These are phyloP conservation scores for Cryptococcus wingfieldii DNA, from an alignment of 1,284 basidiomycete genomes.

Conservation along the genomic window DNA sequence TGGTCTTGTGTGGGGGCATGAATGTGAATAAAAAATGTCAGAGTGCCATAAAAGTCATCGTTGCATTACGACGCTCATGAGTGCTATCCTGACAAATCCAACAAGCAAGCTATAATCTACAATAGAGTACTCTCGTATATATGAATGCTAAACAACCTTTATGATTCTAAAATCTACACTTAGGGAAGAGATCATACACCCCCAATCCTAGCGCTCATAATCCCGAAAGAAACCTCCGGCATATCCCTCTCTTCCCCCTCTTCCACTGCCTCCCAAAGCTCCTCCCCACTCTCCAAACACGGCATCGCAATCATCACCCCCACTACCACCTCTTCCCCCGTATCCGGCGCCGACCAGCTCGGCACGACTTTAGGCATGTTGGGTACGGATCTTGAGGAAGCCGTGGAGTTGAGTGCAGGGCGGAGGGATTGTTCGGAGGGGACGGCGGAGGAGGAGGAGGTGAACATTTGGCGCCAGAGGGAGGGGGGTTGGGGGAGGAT, in stretches of 20 bases:
- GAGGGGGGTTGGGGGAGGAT: neutral
- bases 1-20: too few species aligned
- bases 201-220: slow-evolving; percentile 19
- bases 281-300: slow-evolving; percentile 13
- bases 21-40: too few species aligned
- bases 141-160: too few species aligned
- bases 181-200: too few species aligned
- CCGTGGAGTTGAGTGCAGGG: too few species aligned
- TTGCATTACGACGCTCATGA: too few species aligned
- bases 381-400: too few species aligned
- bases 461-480: neutral
- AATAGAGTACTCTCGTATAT: too few species aligned
- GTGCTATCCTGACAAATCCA: too few species aligned
- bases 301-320: slow-evolving; percentile 44
- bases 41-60: too few species aligned
- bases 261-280: slow-evolving; percentile 16
- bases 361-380: slow-evolving; percentile 5
- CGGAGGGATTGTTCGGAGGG: slow-evolving; percentile 53
- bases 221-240: slow-evolving; percentile 36
- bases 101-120: too few species aligned
- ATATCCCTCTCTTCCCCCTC: slow-evolving; percentile 28
- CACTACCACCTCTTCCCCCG: slow-evolving; percentile 28
- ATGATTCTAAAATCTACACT: too few species aligned
- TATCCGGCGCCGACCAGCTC: slow-evolving; percentile 13
- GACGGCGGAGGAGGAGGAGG: neutral